Conservation (phyloP, 352 stramenopile genomes). For the Globisporangium polare region DNA sequence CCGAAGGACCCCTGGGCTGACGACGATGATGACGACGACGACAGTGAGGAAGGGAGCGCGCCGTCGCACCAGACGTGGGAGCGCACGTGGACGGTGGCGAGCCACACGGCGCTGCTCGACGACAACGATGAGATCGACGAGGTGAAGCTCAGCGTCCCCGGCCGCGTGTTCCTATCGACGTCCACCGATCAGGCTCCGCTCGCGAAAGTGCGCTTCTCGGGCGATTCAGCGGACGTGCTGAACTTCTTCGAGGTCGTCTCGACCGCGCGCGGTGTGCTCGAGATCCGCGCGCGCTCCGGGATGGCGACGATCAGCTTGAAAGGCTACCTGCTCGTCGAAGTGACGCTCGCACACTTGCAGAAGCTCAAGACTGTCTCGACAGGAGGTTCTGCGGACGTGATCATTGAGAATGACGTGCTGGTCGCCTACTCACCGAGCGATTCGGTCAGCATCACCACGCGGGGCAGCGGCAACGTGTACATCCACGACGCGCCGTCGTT, state of each 20-base stretch:
- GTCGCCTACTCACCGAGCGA: neutral
- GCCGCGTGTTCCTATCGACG: slow-evolving; percentile 50
- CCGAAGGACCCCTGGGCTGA: neutral
- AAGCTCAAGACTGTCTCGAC: slow-evolving; percentile 2
- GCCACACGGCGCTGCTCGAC: slow-evolving; percentile 5
- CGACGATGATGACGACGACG: no score
- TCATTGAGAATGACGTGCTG: slow-evolving; percentile 7
- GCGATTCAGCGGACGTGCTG: slow-evolving; percentile 8
- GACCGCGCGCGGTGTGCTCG: neutral
- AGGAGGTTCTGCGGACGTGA: slow-evolving; percentile 2
- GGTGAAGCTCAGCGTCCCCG: slow-evolving; percentile 48
- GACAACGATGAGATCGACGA: slow-evolving; percentile 28
- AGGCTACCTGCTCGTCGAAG: slow-evolving; percentile 7
- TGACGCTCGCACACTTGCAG: neutral
- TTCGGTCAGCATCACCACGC: neutral
- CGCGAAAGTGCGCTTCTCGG: slow-evolving; percentile 10
- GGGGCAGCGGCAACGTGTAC: slow-evolving; percentile 10
- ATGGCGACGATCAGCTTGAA: neutral
- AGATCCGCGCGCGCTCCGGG: slow-evolving; percentile 4
- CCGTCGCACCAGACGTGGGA: slow-evolving; percentile 34
- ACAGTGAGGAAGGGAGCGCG: neutral
- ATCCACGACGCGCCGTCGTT: slow-evolving; percentile 7
- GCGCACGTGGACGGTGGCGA: slow-evolving; percentile 39
- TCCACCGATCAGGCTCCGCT: slow-evolving; percentile 13
- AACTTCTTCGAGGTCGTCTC: slow-evolving; percentile 9